Evolutionary conservation across 306 rosid genomes (phyloP), one percentile per base, ranked within the genome.

Genomic region (Rosa multiflora): DNA sequence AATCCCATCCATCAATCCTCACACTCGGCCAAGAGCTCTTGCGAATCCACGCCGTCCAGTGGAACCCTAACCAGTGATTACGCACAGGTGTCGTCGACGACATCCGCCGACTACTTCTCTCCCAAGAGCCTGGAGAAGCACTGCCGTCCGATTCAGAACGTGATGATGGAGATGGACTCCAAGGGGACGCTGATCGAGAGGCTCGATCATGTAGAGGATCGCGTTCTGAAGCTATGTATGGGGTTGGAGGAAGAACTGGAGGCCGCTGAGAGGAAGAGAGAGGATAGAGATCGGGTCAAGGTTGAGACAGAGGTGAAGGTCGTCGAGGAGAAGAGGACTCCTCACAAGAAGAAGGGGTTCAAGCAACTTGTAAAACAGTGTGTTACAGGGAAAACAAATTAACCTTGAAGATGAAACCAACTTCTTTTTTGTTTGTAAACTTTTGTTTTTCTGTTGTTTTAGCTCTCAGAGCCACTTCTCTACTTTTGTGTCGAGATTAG

Each of bases 41-140:
- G 67, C 59, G 70, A 72, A 13, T 86, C 89, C 7, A 75, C 85
- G 0, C 79, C 67, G 23, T 67, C 85, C n/a, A 88, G 89, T 55
- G 91, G 87, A 81, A 79, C 89, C 66, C 75, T 74, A 5, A 77
- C 83, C 0, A 84, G 91, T 53, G 73, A 51, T 2, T 85, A 85
- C 0, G 83, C 84, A 4, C 85, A 82, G 23, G 69, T 71, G 14
- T 74, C 85, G 1, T 85, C 62, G 4, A n/a, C 85, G 26, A 56
- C 68, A 1, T 8, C 14, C 37, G 67, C 72, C 14, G 79, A 70
- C 37, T 81, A 87, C 59, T 78, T 88, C 51, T 92, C 93, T 5
- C 96, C 98, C 0, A 86, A 63, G 82, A 88, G 96, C 83, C 74
- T 95, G 39, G 93, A 90, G 92, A 95, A 88, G 91, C 94, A 86